Base-by-base conservation (phyloP, 2,329 filamentous ascomycete species). In the Diplocarpon mali region DNA sequence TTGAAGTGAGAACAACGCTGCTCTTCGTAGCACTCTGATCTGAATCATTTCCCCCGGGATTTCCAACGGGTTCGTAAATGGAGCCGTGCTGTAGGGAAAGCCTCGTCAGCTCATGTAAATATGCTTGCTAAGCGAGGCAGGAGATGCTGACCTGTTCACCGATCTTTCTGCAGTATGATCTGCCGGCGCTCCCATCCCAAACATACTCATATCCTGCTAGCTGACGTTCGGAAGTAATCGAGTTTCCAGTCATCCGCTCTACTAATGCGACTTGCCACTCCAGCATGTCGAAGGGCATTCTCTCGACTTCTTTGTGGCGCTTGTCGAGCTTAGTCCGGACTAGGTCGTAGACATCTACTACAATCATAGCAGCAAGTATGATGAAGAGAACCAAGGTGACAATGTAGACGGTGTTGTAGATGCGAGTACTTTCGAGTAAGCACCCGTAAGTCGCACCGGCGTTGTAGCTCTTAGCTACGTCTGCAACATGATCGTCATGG, bases 171-270 rank as follows among this genome's bases (percentile, higher is more conserved):
- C 39, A 41, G 15, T 35, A 5, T 2, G 39, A 28, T 12, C 12
- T 40, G 10, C 28, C 38, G 14, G 29, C 34, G 4, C 10, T 31
- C 17, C 34, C 39, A 28, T 41, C 39, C 30, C 30, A 24, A n/a
- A 41, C 34, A 27, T 41, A 35, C 10, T 41, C 39, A 15, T 41
- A 41, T 12, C 17, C 29, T 9, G 39, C 39, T 17, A 41, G 15
- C 2, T 34, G 9, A 10, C 30, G 17, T 17, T 29, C 11, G 5
- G 17, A 15, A 3, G 16, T 4, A 35, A 41, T 41, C 15, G 12
- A 14, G 12, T 41, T 16, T 2, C 39, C 30, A 14, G 17, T 35
- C 31, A 41, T 41, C 30, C 27, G 32, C 39, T 35, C 39, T n/a
- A 35, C 20, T 1, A 35, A 17, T 7, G 39, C 30, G 11, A 41